These are phyloP conservation scores for Microdochium paspali DNA, from an alignment of 2,329 filamentous ascomycete genomes.

Conservation along the genomic window DNA sequence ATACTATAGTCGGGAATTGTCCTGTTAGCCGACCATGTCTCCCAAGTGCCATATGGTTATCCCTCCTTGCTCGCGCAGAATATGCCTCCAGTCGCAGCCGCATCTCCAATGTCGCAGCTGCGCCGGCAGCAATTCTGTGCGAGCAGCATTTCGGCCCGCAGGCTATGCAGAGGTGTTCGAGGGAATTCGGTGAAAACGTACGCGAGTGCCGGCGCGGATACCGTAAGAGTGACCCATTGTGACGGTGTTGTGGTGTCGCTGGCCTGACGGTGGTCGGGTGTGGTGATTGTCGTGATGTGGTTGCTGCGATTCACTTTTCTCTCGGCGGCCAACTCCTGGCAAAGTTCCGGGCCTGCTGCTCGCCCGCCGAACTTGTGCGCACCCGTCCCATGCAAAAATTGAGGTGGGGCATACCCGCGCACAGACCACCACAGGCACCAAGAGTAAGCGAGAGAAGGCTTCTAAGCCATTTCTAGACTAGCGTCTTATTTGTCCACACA, in stretches of 20 bases:
- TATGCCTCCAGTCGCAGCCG: neutral
- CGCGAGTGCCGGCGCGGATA: conserved; percentile 79
- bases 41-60: neutral
- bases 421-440: neutral
- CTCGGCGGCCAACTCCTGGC: neutral
- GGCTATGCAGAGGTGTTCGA: neutral
- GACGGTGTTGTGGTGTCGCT: conserved; percentile 39
- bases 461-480: neutral
- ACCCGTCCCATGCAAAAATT: neutral
- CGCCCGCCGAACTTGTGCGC: no score
- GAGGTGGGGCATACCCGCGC: neutral
- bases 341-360: neutral
- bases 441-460: neutral
- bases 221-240: conserved; percentile 81
- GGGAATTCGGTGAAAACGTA: conserved; percentile 34
- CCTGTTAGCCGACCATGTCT: conserved; percentile 3
- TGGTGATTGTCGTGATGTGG: conserved; percentile 9
- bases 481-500: neutral
- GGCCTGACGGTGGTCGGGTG: conserved; percentile 5
- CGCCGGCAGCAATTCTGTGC: conserved; percentile 4
- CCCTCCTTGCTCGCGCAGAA: neutral
- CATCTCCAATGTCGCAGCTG: neutral
- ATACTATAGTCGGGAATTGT: conserved; percentile 42
- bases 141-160: conserved; percentile 2
- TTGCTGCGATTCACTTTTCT: conserved; percentile 1